Evolutionary conservation across 306 rosid genomes (phyloP), one percentile per base, ranked within the genome.

Genomic region (Cicer pinnatifidum): DNA sequence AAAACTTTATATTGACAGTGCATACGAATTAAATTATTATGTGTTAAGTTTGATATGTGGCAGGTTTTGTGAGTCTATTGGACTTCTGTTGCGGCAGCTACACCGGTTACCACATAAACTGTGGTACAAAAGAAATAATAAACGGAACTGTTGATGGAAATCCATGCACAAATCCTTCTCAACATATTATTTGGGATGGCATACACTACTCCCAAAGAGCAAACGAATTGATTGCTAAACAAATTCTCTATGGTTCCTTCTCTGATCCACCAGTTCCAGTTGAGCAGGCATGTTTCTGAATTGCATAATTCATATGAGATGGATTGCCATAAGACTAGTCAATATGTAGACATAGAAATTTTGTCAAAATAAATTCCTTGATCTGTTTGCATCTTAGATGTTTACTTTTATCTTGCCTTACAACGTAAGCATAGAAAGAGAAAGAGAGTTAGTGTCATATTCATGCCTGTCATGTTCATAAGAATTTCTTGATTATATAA

Each of bases 121-220:
- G 96, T 69, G 96, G 97, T 71, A 78, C 82, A 72, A 86, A 61
- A 56, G 89, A 71, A 4, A 69, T 69, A n/a, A 82, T 85, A 64
- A 93, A 90, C 72, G 96, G 96, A 79, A 87, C 88, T 0, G 86
- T 84, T 10, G 85, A 89, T 80, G 91, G 92, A 0, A 86, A 79
- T 68, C 84, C 88, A 79, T 93, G 98, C 74, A 70, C 72, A 17
- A 81, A 89, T 77, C 96, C 98, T 77, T 75, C 87, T 71, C 85
- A 39, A 78, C 87, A 89, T 78, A 64, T 93, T 15, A 90, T 84
- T 62, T 93, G 97, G 97, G 98, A 93, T 52, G 97, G 97, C 77
- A 84, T 85, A 75, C 98, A 93, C 76, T 90, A 90, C 79, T 73
- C 97, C 62, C 85, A 89, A 83, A 88, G 90, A 38, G 93, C 96